These are phyloP conservation scores for Rhodamnia rubescens DNA, from an alignment of 345 rosid species.

Conservation along the genomic window DNA sequence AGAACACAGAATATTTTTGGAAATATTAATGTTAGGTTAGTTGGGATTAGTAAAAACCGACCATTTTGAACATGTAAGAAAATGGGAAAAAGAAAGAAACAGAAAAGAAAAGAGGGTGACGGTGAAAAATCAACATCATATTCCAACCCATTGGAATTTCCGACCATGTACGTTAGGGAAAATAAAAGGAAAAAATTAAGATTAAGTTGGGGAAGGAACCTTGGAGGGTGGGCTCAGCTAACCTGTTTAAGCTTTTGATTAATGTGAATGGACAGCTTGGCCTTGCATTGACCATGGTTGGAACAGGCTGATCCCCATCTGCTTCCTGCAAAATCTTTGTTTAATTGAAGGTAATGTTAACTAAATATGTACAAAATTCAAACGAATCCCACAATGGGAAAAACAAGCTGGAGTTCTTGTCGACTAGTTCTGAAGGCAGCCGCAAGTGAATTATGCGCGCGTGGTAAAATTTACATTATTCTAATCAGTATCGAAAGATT, in stretches of 20 bases:
- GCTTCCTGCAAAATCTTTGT: neutral
- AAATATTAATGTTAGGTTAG: neutral
- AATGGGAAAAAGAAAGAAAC: no score
- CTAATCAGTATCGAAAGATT: no score
- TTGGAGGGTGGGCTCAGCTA: neutral
- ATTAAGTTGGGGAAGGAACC: neutral
- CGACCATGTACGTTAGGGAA: neutral
- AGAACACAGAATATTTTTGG: neutral
- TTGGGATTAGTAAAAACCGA: neutral
- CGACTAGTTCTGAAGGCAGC: neutral
- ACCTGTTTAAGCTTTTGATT: neutral
- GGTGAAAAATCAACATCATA: neutral
- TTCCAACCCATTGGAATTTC: neutral
- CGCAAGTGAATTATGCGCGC: neutral
- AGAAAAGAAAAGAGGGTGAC: neutral
- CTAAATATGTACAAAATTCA: neutral
- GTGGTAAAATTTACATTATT: no score
- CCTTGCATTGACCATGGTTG: neutral
- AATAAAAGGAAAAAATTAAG: neutral
- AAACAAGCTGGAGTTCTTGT: neutral
- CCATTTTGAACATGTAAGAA: neutral
- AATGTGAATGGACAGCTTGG: neutral
- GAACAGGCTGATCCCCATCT: neutral
- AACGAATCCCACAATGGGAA: neutral
- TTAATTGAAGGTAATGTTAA: neutral